Evolutionary conservation across 1,284 basidiomycete genomes (phyloP), one percentile per base, ranked within the genome.

Genomic region (Cutaneotrichosporon curvatum): DNA sequence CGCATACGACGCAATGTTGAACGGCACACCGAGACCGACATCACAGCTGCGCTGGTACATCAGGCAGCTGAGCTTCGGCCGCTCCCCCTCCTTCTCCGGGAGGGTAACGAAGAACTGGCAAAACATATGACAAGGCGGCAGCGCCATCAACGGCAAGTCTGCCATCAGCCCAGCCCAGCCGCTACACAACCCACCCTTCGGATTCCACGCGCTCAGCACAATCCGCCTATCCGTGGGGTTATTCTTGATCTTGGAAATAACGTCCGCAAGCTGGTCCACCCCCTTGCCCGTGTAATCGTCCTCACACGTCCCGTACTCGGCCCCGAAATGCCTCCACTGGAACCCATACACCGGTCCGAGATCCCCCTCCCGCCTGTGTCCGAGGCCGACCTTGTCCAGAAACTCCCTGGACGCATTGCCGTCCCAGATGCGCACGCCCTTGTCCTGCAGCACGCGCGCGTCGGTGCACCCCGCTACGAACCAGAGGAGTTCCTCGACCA

Each of bases 1-100:
- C 2, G 95, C 87, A 68, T 98, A 98, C 1, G 89, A 94, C 9
- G 94, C 94, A 71, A 98, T 97, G 74, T 98, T 98, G 80, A 98
- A 98, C 0, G 94, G 94, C 42, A 96, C 87, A 3, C 94, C 94
- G 32, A 98, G 84, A 0, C 94, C 94, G 7, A 97, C 79, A 66
- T 98, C 94, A 37, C 92, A 94, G 6, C 91, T 96, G 36, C 95
- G 87, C 68, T 98, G 94, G 75, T 87, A 97, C 90, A 98, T 95
- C 43, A 97, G 79, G 68, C 92, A 97, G 14, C 85, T 90, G 31
- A 98, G 82, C 54, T 80, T 81, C 2, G 84, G 85, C 54, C 81
- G 82, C 18, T 46, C 40, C 18, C 30, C 44, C 19, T 36, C 36
- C 4, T 73, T 64, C 9, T 79, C 71, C 0, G 88, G 57, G 25